Evolutionary conservation across 257 asterid species (phyloP).

Genomic region (Asclepias syriaca): DNA sequence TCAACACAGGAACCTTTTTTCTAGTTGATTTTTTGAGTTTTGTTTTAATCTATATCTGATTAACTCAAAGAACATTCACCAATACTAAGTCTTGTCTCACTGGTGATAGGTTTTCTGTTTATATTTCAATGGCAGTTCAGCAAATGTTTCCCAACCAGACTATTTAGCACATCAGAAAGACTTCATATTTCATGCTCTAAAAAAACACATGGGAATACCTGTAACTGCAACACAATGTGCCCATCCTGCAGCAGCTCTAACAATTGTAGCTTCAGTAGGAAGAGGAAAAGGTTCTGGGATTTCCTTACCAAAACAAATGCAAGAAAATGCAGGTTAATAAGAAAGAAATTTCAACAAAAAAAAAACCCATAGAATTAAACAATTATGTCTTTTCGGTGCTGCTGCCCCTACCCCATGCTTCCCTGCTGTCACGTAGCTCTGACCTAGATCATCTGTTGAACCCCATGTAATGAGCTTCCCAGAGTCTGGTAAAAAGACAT

Average conservation of each 20-base stretch:
- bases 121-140: background rate
- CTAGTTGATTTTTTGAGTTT: background rate
- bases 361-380: background rate
- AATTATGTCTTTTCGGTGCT: background rate
- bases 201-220: slow-evolving; percentile 35
- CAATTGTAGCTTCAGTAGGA: slow-evolving; percentile 55
- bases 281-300: slow-evolving; percentile 98
- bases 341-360: slow-evolving; percentile 5
- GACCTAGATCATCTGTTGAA: slow-evolving; percentile 88
- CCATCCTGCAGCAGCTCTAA: slow-evolving; percentile 92
- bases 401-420: slow-evolving; percentile 78
- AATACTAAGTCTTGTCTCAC: background rate
- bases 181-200: background rate
- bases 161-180: background rate
- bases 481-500: slow-evolving; percentile 44
- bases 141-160: too few relatives aligned
- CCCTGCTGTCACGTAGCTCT: slow-evolving; percentile 92
- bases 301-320: slow-evolving; percentile 62
- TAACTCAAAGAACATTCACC: background rate
- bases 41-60: background rate
- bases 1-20: background rate
- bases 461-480: slow-evolving; percentile 99
- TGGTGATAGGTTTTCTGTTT: background rate
- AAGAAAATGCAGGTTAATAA: slow-evolving; percentile 33
- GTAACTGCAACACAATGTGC: slow-evolving; percentile 87